Conservation (phyloP, 805 yeast genomes). For the Spathaspora sp. region DNA sequence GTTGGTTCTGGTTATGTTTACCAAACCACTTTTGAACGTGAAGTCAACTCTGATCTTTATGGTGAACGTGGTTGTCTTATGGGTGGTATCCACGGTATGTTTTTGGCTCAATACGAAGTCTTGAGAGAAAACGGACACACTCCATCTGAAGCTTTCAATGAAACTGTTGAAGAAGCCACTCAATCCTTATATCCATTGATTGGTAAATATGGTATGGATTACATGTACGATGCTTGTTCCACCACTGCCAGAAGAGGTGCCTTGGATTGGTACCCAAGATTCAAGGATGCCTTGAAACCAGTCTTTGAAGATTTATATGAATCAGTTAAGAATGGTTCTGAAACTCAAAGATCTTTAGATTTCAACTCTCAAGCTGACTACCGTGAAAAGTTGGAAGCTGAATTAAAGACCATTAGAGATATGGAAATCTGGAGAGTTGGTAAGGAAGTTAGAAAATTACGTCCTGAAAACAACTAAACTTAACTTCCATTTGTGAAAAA, state of each 20-base stretch:
- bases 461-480: conserved; percentile 94
- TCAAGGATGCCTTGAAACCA: conserved; percentile 98
- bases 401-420: conserved; percentile 87
- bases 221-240: conserved; percentile 99
- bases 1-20: conserved; percentile 99
- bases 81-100: conserved; percentile 99
- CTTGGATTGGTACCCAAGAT: conserved; percentile 98
- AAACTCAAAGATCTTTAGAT: conserved; percentile 96
- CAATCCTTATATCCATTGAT: conserved; percentile 98
- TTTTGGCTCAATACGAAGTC: conserved; percentile 99
- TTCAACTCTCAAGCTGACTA: conserved; percentile 98
- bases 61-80: conserved; percentile 99
- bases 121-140: conserved; percentile 99
- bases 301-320: conserved; percentile 95
- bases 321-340: conserved; percentile 92
- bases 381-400: conserved; percentile 93
- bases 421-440: conserved; percentile 99
- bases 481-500: neutral
- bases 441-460: conserved; percentile 98
- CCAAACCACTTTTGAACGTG: conserved; percentile 99
- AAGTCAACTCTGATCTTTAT: conserved; percentile 97
- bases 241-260: conserved; percentile 99
- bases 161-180: conserved; percentile 99
- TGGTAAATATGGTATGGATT: conserved; percentile 99
- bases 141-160: conserved; percentile 99